A percentile compares a stretch with the other conserved stretches of the same genome.
Evolutionary conservation across 805 yeast species (phyloP).

Genomic region (Tetrapisispora namnaoensis): DNA sequence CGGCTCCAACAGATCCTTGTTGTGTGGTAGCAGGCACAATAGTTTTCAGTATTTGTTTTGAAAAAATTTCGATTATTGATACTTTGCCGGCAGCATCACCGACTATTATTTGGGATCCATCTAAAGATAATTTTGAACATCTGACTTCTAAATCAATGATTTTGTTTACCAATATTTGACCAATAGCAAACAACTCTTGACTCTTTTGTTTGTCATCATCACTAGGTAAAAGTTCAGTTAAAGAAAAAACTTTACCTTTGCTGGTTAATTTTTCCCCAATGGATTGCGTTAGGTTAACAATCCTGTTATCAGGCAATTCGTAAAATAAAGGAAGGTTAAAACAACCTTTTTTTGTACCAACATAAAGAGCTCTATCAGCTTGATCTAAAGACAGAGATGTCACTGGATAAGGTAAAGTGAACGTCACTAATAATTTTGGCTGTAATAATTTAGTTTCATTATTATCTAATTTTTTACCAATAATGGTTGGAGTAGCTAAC

Average conservation of each 20-base stretch:
- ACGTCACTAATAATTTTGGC: constrained; percentile 48
- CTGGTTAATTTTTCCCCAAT: constrained; percentile 36
- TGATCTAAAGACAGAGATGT: constrained; percentile 61
- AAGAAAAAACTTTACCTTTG: constrained; percentile 32
- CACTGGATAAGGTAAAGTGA: constrained; percentile 54
- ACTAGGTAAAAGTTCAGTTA: constrained; percentile 37
- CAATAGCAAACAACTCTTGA: constrained; percentile 15
- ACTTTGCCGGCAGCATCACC: constrained; percentile 71
- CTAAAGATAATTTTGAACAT: constrained; percentile 51
- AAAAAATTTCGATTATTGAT: constrained; percentile 54
- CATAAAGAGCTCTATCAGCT: constrained; percentile 63
- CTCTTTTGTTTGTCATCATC: constrained; percentile 16
- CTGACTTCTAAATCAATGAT: constrained; percentile 34
- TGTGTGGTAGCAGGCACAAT: constrained; percentile 28
- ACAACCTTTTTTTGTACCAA: constrained; percentile 56
- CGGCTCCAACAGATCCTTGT: constrained; percentile 18
- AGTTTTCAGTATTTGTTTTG: constrained; percentile 58
- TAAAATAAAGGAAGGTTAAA: constrained; percentile 21
- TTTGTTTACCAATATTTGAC: constrained; percentile 21
- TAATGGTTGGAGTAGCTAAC: constrained; percentile 8
- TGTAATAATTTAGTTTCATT: neutral
- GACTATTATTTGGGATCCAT: constrained; percentile 60
- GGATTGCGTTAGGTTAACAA: constrained; percentile 38
- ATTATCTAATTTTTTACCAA: constrained; percentile 22
- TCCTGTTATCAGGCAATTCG: constrained; percentile 30